Base-by-base conservation (phyloP, 768 basidiomycete species). In the Nevesoporus exiguus region DNA sequence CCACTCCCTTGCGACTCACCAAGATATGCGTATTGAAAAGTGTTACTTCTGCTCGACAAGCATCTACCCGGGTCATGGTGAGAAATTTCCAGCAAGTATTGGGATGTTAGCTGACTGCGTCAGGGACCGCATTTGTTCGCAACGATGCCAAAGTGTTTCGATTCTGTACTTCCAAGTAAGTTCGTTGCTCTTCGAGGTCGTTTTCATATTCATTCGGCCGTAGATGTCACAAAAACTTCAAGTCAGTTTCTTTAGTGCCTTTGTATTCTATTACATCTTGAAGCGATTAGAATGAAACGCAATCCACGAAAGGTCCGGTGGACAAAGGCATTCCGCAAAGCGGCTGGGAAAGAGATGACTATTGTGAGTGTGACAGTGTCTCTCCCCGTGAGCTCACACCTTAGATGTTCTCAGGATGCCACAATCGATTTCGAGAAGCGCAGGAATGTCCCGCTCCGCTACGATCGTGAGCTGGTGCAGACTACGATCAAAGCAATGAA, bases 181-280 rank as follows among this genome's bases (percentile, higher is more conserved):
- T 69, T 3, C 37, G 29, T 33, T 21, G 14, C 22, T 54, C 42
- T 14, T 44, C 24, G n/a, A 41, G 56, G 39, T 19, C 27, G 15
- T 25, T 33, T 31, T 33, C 29, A 30, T 56, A n/a, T 33, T 65
- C 15, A 63, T 22, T 51, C 37, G 37, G 29, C 36, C 21, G 15
- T 50, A 95, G 92, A 79, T 97, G 97, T 71, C 92, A 98, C 73
- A 98, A 98, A 76, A 99, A 98, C 74, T 99, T 99, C 85, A 99
- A 99, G 93, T 93, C 65, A 60, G 81, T 69, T 40, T 39, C 29
- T 2, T n/a, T 24, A 13, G 9, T 25, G 36, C 13, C 44, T 11
- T 17, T 19, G 8, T 22, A 30, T 25, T 47, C 30, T 48, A 15
- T 0, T n/a, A n/a, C n/a, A 29, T 39, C 14, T 48, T 57, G 44